Evolutionary conservation across 371 early-diverging fungal genomes (phyloP), one percentile per base, ranked within the genome.

Genomic region (Mucor irregularis): DNA sequence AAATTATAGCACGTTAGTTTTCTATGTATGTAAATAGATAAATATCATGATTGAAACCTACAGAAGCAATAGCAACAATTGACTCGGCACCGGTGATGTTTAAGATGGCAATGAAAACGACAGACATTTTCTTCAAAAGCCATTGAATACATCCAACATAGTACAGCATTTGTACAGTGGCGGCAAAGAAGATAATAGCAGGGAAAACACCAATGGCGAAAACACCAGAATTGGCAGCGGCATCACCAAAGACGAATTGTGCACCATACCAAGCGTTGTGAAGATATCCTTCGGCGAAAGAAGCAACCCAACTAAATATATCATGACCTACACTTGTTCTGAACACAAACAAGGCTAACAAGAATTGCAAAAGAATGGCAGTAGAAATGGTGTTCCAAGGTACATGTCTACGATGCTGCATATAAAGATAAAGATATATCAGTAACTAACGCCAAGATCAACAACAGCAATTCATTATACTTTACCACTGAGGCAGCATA

Each of bases 31-130:
- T 26, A 42, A 40, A 42, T 21, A 24, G 22, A 21, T 38, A 40
- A 14, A 6, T 21, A 24, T 3, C 3, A 34, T 5, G 9, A 19
- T 14, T 25, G 5, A 24, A 4, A 54, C 58, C 57, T 60, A 68
- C 68, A 19, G 92, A 87, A 29, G 92, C 91, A 44, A 85, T 85
- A 42, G 91, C 91, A 22, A 91, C 91, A 42, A 92, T 80, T 16
- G 93, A 86, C 69, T 94, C 94, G 53, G 88, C 79, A 17, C 92
- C 92, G 24, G 92, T 89, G n/a, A 88, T 86, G 49, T 80, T 83
- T 73, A 94, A 81, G 37, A 90, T 40, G 44, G 68, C 66, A 35
- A 85, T 81, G 69, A 90, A 85, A 46, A 81, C 46, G 62, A 75
- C 71, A n/a, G 91, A 89, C 29, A 90, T 62, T 60, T 84, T 81